Evolutionary conservation across 139 green algal species (phyloP), one percentile per base, ranked within the genome.

Genomic region (Volvox africanus): DNA sequence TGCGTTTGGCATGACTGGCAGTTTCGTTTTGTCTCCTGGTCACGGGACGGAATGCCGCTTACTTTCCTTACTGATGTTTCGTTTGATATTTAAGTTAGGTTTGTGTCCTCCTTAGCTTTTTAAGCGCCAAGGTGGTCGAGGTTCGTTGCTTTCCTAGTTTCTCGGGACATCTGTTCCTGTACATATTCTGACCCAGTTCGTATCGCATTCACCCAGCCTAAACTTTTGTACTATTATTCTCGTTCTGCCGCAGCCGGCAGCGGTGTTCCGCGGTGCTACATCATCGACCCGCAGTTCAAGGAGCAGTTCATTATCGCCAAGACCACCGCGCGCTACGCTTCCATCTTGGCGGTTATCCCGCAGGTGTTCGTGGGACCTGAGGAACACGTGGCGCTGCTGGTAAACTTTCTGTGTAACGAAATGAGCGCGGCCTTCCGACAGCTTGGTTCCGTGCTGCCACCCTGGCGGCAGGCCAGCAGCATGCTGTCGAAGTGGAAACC

Each of bases 401-500:
- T 95, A 0, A 92, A 93, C 73, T 88, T 97, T 36, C 86, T 97
- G 55, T 97, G 94, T 80, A 80, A 73, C 2, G 96, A 97, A 87
- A 97, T 97, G 92, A 88, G 37, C 32, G 44, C 91, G 9, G 95
- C 96, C 0, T 97, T 97, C 80, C 55, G 90, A 33, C 91, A 92
- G 35, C 88, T 91, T 26, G 95, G 95, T 13, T 92, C 92, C 26
- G 88, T 95, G 32, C 81, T 97, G 81, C 96, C 96, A 21, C 96
- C 96, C 17, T 97, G 96, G 96, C 94, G 96, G 32, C 91, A 95
- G 22, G 82, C 84, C 44, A 93, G 89, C 32, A 94, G 88, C 90
- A 94, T 97, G 94, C 92, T 97, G 24, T 94, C 80, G 85, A 97
- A 97, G 88, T 97, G 94, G 94, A 87, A 87, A 73, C 88, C 89